These are phyloP conservation scores for Phytophthora gonapodyides DNA, from an alignment of 352 stramenopile species.

Conservation along the genomic window DNA sequence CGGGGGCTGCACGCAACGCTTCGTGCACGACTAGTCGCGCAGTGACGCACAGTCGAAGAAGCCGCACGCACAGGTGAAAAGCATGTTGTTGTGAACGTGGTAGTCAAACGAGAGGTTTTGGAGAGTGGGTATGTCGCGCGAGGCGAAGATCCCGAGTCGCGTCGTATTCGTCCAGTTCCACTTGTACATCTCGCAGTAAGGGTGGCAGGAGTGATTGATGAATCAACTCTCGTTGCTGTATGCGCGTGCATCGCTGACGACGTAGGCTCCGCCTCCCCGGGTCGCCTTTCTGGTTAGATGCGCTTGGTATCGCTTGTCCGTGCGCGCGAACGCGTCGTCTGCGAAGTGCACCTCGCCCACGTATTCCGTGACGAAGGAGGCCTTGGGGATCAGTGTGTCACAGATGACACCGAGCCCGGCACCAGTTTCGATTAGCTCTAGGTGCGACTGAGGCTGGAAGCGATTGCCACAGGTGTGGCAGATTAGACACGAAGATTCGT, in stretches of 20 bases:
- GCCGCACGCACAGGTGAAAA: too few relatives aligned
- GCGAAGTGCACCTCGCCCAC: neutral
- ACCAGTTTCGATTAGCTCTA: neutral
- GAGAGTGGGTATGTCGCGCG: neutral
- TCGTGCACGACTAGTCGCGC: too few relatives aligned
- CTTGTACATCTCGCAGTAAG: conserved; percentile 1
- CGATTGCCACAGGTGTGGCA: conserved; percentile 3
- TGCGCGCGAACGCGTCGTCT: neutral
- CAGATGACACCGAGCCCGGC: neutral
- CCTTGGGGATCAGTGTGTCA: neutral
- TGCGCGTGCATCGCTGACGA: neutral
- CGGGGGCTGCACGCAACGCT: too few relatives aligned
- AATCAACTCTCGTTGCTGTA: conserved; percentile 3
- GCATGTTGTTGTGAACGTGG: too few relatives aligned
- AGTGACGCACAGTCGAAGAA: too few relatives aligned
- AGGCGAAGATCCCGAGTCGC: neutral
- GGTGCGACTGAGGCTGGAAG: neutral
- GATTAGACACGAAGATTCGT: neutral
- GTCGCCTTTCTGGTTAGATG: neutral
- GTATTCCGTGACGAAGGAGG: neutral
- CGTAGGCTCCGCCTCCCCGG: neutral
- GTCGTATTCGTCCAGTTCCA: conserved; percentile 1
- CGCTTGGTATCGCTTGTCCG: neutral
- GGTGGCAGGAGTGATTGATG: neutral
- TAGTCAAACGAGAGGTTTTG: neutral